A percentile compares a stretch with the other conserved stretches of the same genome.
phyloP scores from a whole-genome alignment of 495 filamentous ascomycete genomes.

The Hypoxylon crocopeplum region DNA sequence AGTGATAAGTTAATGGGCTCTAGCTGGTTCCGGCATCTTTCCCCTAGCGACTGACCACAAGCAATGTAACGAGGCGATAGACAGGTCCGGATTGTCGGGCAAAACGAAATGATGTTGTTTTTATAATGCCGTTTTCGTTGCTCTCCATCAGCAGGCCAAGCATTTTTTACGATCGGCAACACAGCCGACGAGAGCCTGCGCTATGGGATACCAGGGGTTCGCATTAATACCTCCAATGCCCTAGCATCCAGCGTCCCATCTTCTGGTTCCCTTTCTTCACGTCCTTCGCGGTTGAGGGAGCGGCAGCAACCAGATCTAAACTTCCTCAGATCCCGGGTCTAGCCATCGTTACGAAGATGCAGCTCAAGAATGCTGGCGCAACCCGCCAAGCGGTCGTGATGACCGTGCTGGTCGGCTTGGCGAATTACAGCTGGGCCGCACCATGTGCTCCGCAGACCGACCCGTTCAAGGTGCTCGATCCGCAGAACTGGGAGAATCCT shows the following conservation, averaged over 20 bases:
- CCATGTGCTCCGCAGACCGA: slow-evolving; percentile 31
- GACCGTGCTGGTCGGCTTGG: slow-evolving; percentile 30
- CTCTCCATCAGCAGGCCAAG: slow-evolving; percentile 22
- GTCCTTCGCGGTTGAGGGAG: slow-evolving; percentile 10
- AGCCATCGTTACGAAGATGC: slow-evolving; percentile 16
- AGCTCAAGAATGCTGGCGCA: slow-evolving; percentile 28
- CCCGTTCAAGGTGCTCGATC: slow-evolving; percentile 47
- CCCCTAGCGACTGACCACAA: slow-evolving; percentile 1
- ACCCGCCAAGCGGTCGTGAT: slow-evolving; percentile 9
- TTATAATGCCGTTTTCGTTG: too few species aligned
- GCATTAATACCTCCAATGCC: slow-evolving; percentile 20
- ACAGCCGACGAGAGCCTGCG: slow-evolving; percentile 9
- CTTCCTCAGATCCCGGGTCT: background rate
- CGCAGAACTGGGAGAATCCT: slow-evolving; percentile 50
- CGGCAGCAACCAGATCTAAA: background rate
- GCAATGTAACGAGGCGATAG: background rate
- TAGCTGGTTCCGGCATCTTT: slow-evolving; percentile 9
- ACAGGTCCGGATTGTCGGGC: background rate
- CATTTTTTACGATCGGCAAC: slow-evolving; percentile 13
- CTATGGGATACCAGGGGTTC: background rate
- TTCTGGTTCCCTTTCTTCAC: slow-evolving; percentile 10
- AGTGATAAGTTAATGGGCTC: slow-evolving; percentile 8
- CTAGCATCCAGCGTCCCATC: background rate
- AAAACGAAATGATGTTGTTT: background rate
- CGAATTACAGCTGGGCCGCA: slow-evolving; percentile 17